A percentile compares a stretch with the other conserved stretches of the same genome.
phyloP scores from a whole-genome alignment of 768 basidiomycete genomes.

The Mycena leptocephala region DNA sequence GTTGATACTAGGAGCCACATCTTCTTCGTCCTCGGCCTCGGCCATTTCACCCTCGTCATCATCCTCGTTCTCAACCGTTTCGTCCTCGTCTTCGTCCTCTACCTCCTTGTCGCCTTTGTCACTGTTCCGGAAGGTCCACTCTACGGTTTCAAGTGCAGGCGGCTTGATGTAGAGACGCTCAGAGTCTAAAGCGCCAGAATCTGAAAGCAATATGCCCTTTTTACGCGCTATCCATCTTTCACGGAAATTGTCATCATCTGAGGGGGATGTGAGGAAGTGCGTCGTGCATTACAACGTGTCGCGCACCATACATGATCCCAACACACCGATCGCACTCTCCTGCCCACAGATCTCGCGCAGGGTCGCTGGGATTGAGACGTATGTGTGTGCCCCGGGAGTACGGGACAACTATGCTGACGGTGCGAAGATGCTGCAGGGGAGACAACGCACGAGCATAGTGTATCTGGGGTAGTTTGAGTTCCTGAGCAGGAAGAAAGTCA shows the following conservation, averaged over 20 bases:
- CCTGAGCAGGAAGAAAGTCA: neutral
- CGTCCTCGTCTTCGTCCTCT: conserved; percentile 9
- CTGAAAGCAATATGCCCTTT: conserved; percentile 30
- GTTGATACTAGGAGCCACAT: too few species aligned
- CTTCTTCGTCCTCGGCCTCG: neutral
- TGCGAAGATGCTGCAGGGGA: conserved; percentile 43
- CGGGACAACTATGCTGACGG: conserved; percentile 49
- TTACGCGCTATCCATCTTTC: conserved; percentile 50
- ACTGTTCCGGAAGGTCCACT: conserved; percentile 47
- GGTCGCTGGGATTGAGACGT: conserved; percentile 35
- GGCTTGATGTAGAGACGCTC: conserved; percentile 42
- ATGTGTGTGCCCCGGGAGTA: conserved; percentile 42
- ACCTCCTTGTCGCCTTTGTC: conserved; percentile 4
- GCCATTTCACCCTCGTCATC: neutral
- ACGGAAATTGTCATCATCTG: conserved; percentile 47
- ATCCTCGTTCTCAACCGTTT: neutral
- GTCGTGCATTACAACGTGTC: neutral
- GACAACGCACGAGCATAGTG: conserved; percentile 50
- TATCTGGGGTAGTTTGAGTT: conserved; percentile 40
- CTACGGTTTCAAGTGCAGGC: conserved; percentile 47
- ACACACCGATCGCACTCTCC: conserved; percentile 58
- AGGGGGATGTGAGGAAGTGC: neutral
- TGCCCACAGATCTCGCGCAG: conserved; percentile 47
- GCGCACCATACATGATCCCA: conserved; percentile 49
- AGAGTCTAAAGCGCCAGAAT: conserved; percentile 8